Conservation (phyloP, 2,329 filamentous ascomycete species). For the Trichoderma simmonsii region DNA sequence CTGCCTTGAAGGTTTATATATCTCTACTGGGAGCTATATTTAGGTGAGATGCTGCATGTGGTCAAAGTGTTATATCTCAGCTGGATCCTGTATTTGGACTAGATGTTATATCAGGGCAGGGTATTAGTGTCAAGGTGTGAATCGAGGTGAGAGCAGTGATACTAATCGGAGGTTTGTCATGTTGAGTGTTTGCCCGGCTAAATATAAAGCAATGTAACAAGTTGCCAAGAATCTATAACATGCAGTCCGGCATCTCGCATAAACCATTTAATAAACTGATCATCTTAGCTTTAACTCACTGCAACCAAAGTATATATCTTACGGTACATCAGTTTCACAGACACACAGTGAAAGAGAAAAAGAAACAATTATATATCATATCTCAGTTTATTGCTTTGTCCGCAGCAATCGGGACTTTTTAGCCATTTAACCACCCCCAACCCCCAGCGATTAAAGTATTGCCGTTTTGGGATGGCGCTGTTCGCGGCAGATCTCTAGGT, state of each 20-base stretch:
- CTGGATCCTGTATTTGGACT: no score
- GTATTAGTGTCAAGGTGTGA: not conserved
- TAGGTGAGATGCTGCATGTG: no score
- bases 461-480: not conserved
- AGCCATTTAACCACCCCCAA: not conserved
- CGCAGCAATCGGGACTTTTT: not conserved
- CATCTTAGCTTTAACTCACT: not conserved
- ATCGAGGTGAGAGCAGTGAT: fast-evolving
- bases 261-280: not conserved
- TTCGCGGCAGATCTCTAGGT: not conserved
- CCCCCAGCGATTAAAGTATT: not conserved
- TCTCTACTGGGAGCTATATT: not conserved
- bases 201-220: not conserved
- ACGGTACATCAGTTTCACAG: not conserved
- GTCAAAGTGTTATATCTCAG: no score
- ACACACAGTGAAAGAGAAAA: no score
- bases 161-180: not conserved
- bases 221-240: not conserved
- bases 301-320: not conserved
- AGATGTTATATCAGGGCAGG: no score
- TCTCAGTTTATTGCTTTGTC: not conserved
- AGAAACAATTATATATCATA: not conserved
- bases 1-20: not conserved
- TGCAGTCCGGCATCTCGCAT: not conserved
- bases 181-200: not conserved